Evolutionary conservation across 129 eudicot genomes (phyloP), one percentile per base, ranked within the genome.

Genomic region (Flaveria linearis): DNA sequence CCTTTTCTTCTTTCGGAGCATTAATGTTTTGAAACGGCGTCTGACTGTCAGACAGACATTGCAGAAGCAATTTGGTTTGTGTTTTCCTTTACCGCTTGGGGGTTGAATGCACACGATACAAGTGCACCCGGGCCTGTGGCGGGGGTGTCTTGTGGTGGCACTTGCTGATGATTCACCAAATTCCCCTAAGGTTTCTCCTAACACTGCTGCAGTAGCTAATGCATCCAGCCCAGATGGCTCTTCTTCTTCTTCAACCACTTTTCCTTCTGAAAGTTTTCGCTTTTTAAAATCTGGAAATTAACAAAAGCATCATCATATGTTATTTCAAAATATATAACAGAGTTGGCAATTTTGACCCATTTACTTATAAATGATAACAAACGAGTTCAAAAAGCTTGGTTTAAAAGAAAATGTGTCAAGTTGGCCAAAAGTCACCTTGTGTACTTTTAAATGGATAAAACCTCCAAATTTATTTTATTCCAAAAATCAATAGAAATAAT

Each of bases 81-180:
- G 98, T 53, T 86, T 88, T 46, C 96, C 98, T 69, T 90, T 86
- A 3, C 98, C 98, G 9, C 98, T 93, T 2, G 98, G 98, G 13
- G 98, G 98, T 78, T 93, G 98, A 67, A 93, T 93, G 85, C 98
- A 93, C 39, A 93, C 98, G 61, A 93, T 93, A 80, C 98, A 93
- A 20, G 88, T 74, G 73, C 98, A 93, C 41, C 98, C 98, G 11
- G 96, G 91, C 4, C 97, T 89, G 67, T 93, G 98, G 33, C 98
- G 87, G 18, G 98, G 98, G 47, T 90, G 98, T 77, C 75, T 82
- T 7, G 98, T 93, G 9, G 98, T 90, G 82, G 91, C 79, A 14
- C 87, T 87, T 3, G 77, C 39, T 20, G 89, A 86, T 62, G 88
- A 77, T 67, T 88, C 97, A 7, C 75, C 93, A 7, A 84, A 14